A percentile compares a stretch with the other conserved stretches of the same genome.
phyloP scores from a whole-genome alignment of 2,329 filamentous ascomycete species.

The Phialophora chinensis region DNA sequence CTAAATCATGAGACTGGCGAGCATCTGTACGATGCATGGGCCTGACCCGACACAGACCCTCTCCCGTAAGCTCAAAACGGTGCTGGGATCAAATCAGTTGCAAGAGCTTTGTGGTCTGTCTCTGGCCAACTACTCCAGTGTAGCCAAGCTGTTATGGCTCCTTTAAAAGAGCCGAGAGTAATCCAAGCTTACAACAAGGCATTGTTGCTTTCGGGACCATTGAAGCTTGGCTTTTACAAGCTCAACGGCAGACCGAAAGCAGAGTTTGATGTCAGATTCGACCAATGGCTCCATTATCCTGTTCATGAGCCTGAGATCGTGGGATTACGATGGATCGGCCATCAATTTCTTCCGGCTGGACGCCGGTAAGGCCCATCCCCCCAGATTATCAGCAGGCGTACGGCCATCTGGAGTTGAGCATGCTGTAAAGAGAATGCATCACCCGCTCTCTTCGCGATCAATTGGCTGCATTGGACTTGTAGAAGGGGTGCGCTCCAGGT shows the following conservation, averaged over 20 bases:
- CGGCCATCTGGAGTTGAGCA: slow-evolving; percentile 68
- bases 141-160: slow-evolving; percentile 83
- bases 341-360: slow-evolving; percentile 81
- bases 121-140: slow-evolving; percentile 85
- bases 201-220: slow-evolving; percentile 84
- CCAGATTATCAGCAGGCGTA: slow-evolving; percentile 77
- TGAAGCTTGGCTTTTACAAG: slow-evolving; percentile 87
- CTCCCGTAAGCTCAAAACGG: slow-evolving; percentile 75
- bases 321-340: slow-evolving; percentile 78
- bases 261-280: slow-evolving; percentile 80
- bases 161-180: slow-evolving; percentile 74
- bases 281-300: slow-evolving; percentile 90
- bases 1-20: slow-evolving; percentile 83
- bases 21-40: slow-evolving; percentile 83
- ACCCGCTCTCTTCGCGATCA: slow-evolving; percentile 85
- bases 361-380: slow-evolving; percentile 74
- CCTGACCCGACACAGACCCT: slow-evolving; percentile 85
- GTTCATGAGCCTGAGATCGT: slow-evolving; percentile 87
- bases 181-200: slow-evolving; percentile 74
- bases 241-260: slow-evolving; percentile 70
- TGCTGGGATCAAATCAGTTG: slow-evolving; percentile 70
- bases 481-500: slow-evolving; percentile 81
- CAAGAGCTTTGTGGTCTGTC: slow-evolving; percentile 77
- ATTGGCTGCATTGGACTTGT: slow-evolving; percentile 84
- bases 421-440: slow-evolving; percentile 72